Evolutionary conservation across 1,284 basidiomycete genomes (phyloP).

Genomic region (Polyporus tsugae): DNA sequence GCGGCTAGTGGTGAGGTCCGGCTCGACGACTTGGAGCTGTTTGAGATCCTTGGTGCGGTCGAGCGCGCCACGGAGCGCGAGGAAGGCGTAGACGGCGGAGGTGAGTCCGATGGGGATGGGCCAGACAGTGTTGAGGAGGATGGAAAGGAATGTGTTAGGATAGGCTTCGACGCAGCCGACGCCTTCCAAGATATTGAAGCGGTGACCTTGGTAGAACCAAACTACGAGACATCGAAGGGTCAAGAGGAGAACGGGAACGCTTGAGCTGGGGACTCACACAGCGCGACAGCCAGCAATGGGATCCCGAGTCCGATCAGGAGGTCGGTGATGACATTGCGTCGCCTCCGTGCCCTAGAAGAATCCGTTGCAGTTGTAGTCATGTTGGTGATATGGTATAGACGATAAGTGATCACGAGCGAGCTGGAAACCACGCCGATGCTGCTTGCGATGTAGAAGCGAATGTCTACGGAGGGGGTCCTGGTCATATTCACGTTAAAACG

Average conservation of each 20-base stretch:
- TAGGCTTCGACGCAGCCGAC: constrained; percentile 53
- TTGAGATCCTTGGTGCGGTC: constrained; percentile 25
- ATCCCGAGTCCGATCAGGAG: constrained; percentile 47
- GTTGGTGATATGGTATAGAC: constrained; percentile 55
- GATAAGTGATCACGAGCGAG: constrained; percentile 56
- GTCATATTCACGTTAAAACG: not conserved
- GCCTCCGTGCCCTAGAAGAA: constrained; percentile 39
- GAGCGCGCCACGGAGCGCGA: not conserved
- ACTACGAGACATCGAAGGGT: not conserved
- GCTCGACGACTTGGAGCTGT: constrained; percentile 33
- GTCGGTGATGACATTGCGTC: constrained; percentile 47
- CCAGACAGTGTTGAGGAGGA: constrained; percentile 36
- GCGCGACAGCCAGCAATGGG: constrained; percentile 46
- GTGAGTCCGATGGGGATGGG: constrained; percentile 38
- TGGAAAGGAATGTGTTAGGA: constrained; percentile 47
- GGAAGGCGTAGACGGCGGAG: constrained; percentile 33
- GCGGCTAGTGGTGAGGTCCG: constrained; percentile 47
- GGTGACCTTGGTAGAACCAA: constrained; percentile 43
- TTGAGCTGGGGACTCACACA: constrained; percentile 43
- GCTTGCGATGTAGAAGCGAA: constrained; percentile 46
- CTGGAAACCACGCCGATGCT: constrained; percentile 51
- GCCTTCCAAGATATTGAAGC: constrained; percentile 56
- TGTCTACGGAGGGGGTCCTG: too few species aligned
- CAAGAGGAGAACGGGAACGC: not conserved
- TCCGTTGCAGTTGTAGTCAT: constrained; percentile 39